Conservation (phyloP, 768 basidiomycete species). For the Mycena rebaudengoi region DNA sequence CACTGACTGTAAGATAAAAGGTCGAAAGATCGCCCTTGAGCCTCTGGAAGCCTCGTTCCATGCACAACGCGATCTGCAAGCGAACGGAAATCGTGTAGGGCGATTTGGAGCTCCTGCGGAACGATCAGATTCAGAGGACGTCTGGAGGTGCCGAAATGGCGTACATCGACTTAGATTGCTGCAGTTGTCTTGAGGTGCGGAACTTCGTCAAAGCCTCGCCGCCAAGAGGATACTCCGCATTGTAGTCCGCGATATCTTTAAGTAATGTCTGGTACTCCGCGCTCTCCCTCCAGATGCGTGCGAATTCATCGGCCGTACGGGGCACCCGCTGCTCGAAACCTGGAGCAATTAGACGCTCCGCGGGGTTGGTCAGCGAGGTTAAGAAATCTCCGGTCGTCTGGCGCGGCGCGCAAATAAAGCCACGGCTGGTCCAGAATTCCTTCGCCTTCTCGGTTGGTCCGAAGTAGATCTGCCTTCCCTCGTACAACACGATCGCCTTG, state of each 20-base stretch:
- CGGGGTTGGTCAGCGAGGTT: conserved; percentile 49
- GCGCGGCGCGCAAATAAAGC: conserved; percentile 52
- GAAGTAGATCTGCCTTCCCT: conserved; percentile 59
- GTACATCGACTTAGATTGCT: conserved; percentile 48
- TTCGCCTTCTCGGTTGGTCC: conserved; percentile 49
- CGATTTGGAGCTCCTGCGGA: conserved; percentile 30
- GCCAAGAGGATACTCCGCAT: conserved; percentile 37
- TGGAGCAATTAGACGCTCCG: conserved; percentile 45
- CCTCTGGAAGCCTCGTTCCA: conserved; percentile 55
- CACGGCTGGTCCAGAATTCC: conserved; percentile 54
- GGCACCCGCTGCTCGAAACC: conserved; percentile 49
- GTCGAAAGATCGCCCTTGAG: conserved; percentile 48
- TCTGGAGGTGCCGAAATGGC: conserved; percentile 1
- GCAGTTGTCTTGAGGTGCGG: conserved; percentile 37
- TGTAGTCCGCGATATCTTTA: conserved; percentile 42
- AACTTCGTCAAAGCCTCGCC: conserved; percentile 39
- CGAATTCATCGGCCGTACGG: conserved; percentile 53
- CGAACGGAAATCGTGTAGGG: conserved; percentile 55
- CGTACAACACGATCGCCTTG: conserved; percentile 56
- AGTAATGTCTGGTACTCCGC: conserved; percentile 37
- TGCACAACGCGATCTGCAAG: conserved; percentile 54
- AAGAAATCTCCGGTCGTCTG: conserved; percentile 59
- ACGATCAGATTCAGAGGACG: neutral
- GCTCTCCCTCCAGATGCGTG: conserved; percentile 44
- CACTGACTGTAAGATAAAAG: conserved; percentile 24